A percentile compares a stretch with the other conserved stretches of the same genome.
These are phyloP conservation scores for Periglandula ipomoeae DNA, from an alignment of 2,329 filamentous ascomycete genomes.

Conservation along the genomic window DNA sequence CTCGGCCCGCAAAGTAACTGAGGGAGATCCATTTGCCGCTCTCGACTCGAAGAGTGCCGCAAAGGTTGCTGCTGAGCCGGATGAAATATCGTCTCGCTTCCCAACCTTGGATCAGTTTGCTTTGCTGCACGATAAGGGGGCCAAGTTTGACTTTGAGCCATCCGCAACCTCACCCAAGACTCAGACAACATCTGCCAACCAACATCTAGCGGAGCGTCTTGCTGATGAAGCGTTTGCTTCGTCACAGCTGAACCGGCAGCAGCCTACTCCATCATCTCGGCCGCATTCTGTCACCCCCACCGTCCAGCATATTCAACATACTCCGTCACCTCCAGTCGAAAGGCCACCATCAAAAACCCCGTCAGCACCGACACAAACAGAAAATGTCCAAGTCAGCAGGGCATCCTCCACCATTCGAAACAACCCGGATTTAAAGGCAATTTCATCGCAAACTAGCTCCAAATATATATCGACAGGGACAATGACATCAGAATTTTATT, in stretches of 20 bases:
- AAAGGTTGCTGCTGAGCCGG: constrained; percentile 40
- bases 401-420: constrained; percentile 56
- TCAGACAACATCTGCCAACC: constrained; percentile 41
- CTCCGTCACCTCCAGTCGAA: constrained; percentile 18
- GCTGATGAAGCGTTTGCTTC: constrained; percentile 76
- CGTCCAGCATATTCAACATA: constrained; percentile 11
- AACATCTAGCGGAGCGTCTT: constrained; percentile 64
- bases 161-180: constrained; percentile 39
- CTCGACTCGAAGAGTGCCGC: constrained; percentile 56
- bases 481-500: constrained; percentile 58
- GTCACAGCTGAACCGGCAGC: constrained; percentile 18
- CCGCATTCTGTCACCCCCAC: constrained; percentile 24
- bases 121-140: constrained; percentile 72
- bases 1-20: constrained; percentile 53
- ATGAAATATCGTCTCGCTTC: constrained; percentile 79
- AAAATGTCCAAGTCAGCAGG: constrained; percentile 39
- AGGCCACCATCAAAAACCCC: constrained; percentile 27
- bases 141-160: constrained; percentile 74
- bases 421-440: constrained; percentile 52
- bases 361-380: constrained; percentile 31
- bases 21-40: constrained; percentile 81
- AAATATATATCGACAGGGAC: constrained; percentile 57
- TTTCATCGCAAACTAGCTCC: constrained; percentile 34
- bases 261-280: constrained; percentile 14
- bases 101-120: constrained; percentile 91